phyloP scores from a whole-genome alignment of 345 rosid genomes.

The Salix caprea region DNA sequence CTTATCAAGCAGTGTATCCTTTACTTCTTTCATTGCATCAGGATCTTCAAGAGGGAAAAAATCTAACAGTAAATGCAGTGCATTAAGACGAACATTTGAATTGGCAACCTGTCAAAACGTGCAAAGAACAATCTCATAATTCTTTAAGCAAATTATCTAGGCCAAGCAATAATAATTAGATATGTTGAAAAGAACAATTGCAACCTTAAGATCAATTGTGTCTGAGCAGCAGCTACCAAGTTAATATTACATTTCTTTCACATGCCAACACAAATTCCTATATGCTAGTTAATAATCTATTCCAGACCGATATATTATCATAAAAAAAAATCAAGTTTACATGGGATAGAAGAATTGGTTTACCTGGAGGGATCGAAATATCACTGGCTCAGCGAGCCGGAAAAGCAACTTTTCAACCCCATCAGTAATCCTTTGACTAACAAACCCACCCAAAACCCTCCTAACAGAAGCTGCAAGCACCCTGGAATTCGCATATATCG shows the following conservation, averaged over 20 bases:
- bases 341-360: neutral
- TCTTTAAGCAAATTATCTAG: neutral
- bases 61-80: slow-evolving; percentile 81
- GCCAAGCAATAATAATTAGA: neutral
- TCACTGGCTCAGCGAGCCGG: slow-evolving; percentile 74
- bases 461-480: slow-evolving; percentile 65
- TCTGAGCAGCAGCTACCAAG: too few relatives aligned
- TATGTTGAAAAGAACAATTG: neutral
- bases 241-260: neutral
- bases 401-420: slow-evolving; percentile 89
- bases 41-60: slow-evolving; percentile 94
- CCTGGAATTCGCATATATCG: slow-evolving; percentile 53
- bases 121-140: slow-evolving; percentile 2
- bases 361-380: slow-evolving; percentile 89
- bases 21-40: slow-evolving; percentile 77
- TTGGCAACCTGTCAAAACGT: slow-evolving; percentile 72
- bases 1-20: slow-evolving; percentile 71
- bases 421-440: slow-evolving; percentile 57
- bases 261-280: neutral
- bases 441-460: slow-evolving; percentile 74
- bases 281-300: too few relatives aligned
- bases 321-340: neutral
- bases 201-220: too few relatives aligned
- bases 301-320: neutral
- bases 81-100: slow-evolving; percentile 86